These are phyloP conservation scores for Rhododendron molle DNA, from an alignment of 148 eudicot genomes.

Conservation along the genomic window DNA sequence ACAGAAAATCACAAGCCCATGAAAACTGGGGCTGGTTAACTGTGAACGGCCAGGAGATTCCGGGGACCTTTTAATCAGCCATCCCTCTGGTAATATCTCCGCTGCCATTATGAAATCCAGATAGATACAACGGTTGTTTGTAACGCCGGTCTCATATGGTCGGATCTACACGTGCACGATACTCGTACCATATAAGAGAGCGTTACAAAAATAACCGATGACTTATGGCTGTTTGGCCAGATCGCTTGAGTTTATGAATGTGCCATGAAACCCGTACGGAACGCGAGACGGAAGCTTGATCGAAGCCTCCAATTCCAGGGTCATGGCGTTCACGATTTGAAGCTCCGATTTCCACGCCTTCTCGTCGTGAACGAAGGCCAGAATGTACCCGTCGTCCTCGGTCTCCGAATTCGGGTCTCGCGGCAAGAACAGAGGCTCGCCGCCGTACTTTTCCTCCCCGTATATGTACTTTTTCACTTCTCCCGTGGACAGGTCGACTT, in stretches of 20 bases:
- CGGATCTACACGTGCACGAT: neutral
- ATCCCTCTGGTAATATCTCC: slow-evolving; percentile 20
- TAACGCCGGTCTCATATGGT: neutral
- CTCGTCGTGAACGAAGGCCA: slow-evolving; percentile 29
- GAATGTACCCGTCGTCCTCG: slow-evolving; percentile 28
- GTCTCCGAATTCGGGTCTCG: slow-evolving; percentile 9
- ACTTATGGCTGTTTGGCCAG: slow-evolving; percentile 17
- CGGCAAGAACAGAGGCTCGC: slow-evolving; percentile 32
- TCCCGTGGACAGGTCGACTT: slow-evolving; percentile 24
- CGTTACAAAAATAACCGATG: neutral
- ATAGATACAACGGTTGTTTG: neutral
- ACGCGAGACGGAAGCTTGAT: slow-evolving; percentile 32
- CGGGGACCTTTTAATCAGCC: slow-evolving; percentile 14
- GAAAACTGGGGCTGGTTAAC: neutral
- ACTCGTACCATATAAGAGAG: neutral
- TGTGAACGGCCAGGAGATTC: neutral
- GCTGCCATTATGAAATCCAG: neutral
- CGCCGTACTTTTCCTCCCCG: slow-evolving; percentile 24
- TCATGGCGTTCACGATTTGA: slow-evolving; percentile 23
- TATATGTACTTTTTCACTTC: slow-evolving; percentile 22
- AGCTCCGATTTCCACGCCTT: slow-evolving; percentile 25
- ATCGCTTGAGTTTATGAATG: slow-evolving; percentile 23
- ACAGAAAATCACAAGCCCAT: neutral
- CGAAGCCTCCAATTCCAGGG: slow-evolving; percentile 18
- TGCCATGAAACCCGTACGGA: slow-evolving; percentile 35